phyloP scores from a whole-genome alignment of 441 rosid genomes.

The Erysimum pusillum region DNA sequence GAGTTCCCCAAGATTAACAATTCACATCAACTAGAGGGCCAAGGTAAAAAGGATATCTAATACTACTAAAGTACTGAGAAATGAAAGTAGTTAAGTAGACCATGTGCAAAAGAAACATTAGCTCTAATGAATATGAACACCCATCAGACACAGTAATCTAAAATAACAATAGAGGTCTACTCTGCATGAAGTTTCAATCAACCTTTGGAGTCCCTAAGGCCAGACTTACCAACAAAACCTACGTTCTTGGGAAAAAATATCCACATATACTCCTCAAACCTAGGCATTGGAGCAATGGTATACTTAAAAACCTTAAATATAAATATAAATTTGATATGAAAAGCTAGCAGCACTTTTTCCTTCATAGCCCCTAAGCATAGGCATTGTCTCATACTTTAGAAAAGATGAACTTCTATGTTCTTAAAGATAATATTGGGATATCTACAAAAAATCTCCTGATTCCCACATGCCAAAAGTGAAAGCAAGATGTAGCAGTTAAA shows the following conservation, averaged over 20 bases:
- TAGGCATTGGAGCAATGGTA: background rate
- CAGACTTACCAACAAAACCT: conserved; percentile 7
- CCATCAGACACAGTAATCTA: conserved; percentile 12
- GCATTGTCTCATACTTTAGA: background rate
- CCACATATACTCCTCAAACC: conserved; percentile 1
- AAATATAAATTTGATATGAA: background rate
- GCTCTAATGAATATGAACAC: conserved; percentile 6
- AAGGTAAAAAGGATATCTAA: conserved; percentile 8
- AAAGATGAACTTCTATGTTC: background rate
- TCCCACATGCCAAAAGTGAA: conserved; percentile 26
- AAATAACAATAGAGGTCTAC: conserved; percentile 8
- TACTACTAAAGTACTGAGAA: conserved; percentile 7
- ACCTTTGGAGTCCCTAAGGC: conserved; percentile 13
- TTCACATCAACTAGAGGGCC: conserved; percentile 10
- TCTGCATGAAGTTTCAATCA: conserved; percentile 16
- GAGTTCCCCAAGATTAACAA: conserved; percentile 17
- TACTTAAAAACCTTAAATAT: background rate
- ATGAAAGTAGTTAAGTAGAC: conserved; percentile 11
- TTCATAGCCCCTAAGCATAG: conserved; percentile 8
- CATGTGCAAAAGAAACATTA: conserved; percentile 8
- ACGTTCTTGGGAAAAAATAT: conserved; percentile 3
- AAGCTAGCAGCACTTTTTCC: conserved; percentile 7
- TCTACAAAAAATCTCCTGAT: background rate
- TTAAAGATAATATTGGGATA: background rate
- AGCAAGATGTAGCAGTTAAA: conserved; percentile 32